Evolutionary conservation across 1,284 basidiomycete genomes (phyloP), one percentile per base, ranked within the genome.

Genomic region (Cryptococcus deneoformans): DNA sequence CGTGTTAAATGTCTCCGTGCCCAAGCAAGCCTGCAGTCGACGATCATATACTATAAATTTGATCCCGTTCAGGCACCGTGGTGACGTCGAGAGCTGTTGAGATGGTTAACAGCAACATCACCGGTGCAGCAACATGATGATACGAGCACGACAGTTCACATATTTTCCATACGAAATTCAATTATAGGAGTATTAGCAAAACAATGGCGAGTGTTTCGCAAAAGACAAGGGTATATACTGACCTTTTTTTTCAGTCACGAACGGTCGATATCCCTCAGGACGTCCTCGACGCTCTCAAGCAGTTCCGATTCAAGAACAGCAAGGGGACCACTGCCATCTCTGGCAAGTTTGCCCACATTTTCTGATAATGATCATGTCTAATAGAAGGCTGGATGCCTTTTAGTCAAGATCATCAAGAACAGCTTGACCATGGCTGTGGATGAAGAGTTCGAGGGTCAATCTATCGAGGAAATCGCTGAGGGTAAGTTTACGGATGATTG

Each of bases 321-420:
- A 69, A 65, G 46, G 86, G 86, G 36, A 87, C 82, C 68, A 86
- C 89, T 29, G 91, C 89, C 5, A 80, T 93, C 62, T 81, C 91
- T 61, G 69, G 79, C 79, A 46, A 20, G 76, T 69, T 50, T 20
- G 49, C 20, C 4, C 14, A 11, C 46, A 39, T 50, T 14, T 29
- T 24, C 40, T 52, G 43, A 24, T 35, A 14, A 10, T 10, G 45
- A 2, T 11, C 24, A 34, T 52, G 38, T 52, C 46, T 9, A 42
- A 49, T 16, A 39, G 35, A 7, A 24, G 20, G 12, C 20, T 24
- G 34, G 12, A 35, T 46, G 12, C 5, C 37, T 11, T n/a, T 1
- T 48, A 79, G 85, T 92, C 73, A 92, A 91, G 84, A 90, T 93
- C 77, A 87, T 92, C 81, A 91, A 90, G 80, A 74, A 82, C 42